phyloP scores from a whole-genome alignment of 495 filamentous ascomycete species.

The Hyaloscypha hepaticicola region DNA sequence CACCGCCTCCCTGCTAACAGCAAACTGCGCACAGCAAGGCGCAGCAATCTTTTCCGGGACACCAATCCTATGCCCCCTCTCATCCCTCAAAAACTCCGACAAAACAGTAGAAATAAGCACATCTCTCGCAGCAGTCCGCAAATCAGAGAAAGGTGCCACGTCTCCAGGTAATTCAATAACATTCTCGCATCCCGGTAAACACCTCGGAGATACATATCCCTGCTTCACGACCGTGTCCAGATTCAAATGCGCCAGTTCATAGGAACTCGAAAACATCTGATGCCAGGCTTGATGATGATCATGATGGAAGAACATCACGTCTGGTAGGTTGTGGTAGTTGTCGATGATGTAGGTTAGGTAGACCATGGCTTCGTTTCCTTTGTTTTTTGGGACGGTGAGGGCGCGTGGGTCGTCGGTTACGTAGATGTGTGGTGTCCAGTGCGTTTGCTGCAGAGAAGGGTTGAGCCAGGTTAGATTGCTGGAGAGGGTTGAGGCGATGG shows the following conservation, averaged over 20 bases:
- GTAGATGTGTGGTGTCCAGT: slow-evolving; percentile 54
- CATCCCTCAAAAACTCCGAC: slow-evolving; percentile 15
- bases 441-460: not conserved
- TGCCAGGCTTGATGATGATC: slow-evolving; percentile 46
- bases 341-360: slow-evolving; percentile 55
- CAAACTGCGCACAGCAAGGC: slow-evolving; percentile 73
- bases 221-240: slow-evolving; percentile 40
- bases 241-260: slow-evolving; percentile 41
- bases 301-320: slow-evolving; percentile 50
- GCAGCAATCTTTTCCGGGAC: slow-evolving; percentile 32
- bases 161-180: slow-evolving; percentile 16
- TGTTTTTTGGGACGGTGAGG: slow-evolving; percentile 17
- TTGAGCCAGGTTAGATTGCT: slow-evolving; percentile 17
- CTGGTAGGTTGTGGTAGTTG: slow-evolving; percentile 47
- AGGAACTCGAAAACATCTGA: slow-evolving; percentile 16
- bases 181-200: slow-evolving; percentile 21
- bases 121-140: slow-evolving; percentile 11
- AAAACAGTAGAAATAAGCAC: slow-evolving; percentile 14
- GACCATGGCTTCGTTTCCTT: slow-evolving; percentile 51
- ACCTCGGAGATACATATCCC: slow-evolving; percentile 49
- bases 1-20: slow-evolving; percentile 55
- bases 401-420: slow-evolving; percentile 43
- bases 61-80: not conserved
- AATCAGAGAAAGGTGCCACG: slow-evolving; percentile 12
- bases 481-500: slow-evolving; percentile 9